Conservation (phyloP, 1,284 basidiomycete species). For the Serendipita sp. region DNA sequence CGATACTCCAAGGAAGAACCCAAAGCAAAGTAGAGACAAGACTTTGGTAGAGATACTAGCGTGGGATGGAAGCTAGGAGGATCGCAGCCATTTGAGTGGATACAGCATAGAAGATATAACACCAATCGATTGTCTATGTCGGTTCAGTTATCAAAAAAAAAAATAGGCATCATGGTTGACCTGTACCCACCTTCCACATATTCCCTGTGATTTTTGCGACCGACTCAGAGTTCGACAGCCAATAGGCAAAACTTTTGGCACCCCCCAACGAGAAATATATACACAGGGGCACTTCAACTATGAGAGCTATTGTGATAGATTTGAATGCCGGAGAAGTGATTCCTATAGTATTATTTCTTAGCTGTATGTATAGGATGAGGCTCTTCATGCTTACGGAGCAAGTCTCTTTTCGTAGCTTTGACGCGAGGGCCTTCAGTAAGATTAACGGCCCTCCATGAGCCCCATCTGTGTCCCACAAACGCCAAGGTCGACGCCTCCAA, state of each 20-base stretch:
- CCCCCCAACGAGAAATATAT: constrained; percentile 14
- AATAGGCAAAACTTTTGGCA: constrained; percentile 13
- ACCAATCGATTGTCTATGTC: constrained; percentile 10
- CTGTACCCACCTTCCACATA: constrained; percentile 14
- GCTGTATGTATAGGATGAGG: background rate
- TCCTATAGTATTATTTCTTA: constrained; percentile 6
- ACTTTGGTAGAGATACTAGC: constrained; percentile 15
- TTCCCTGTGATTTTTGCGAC: constrained; percentile 13
- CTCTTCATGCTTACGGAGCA: background rate
- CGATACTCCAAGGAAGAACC: constrained; percentile 17
- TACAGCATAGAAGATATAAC: constrained; percentile 16
- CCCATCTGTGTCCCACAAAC: constrained; percentile 16
- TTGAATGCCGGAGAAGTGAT: constrained; percentile 14
- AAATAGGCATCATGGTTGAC: background rate
- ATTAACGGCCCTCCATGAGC: constrained; percentile 11
- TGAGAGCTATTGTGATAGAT: constrained; percentile 13
- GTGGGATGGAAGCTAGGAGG: constrained; percentile 15
- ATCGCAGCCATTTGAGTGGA: constrained; percentile 16
- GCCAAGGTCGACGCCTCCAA: constrained; percentile 14
- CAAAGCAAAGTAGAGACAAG: constrained; percentile 15
- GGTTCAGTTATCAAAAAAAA: background rate
- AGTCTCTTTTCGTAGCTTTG: background rate
- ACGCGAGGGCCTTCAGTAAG: background rate
- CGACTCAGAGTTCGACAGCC: constrained; percentile 13
- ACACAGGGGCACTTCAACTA: constrained; percentile 15